phyloP scores from a whole-genome alignment of 2,329 filamentous ascomycete genomes.

The Colletotrichum filicis region DNA sequence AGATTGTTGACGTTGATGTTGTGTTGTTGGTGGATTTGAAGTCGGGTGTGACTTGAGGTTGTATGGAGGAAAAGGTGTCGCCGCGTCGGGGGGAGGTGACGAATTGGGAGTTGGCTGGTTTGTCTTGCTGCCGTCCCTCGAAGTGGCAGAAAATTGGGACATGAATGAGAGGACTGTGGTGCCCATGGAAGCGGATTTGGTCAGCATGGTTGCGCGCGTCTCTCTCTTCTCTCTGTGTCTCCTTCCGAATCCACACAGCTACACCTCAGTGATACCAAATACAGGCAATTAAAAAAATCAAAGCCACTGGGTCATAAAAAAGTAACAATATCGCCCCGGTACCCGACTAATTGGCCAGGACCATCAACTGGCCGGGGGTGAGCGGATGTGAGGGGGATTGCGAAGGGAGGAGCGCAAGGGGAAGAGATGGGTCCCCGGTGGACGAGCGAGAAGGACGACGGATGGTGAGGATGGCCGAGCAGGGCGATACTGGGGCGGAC shows the following conservation, averaged over 20 bases:
- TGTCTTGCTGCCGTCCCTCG: constrained; percentile 49
- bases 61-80: constrained; percentile 37
- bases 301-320: background rate
- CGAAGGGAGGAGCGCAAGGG: background rate
- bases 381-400: background rate
- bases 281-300: background rate
- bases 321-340: constrained; percentile 28
- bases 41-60: constrained; percentile 29
- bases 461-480: background rate
- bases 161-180: constrained; percentile 85
- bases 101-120: constrained; percentile 54
- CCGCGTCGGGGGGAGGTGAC: constrained; percentile 52
- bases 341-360: constrained; percentile 32
- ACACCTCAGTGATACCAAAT: no score
- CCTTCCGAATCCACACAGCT: no score
- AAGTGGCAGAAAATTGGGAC: constrained; percentile 75
- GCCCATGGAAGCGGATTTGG: constrained; percentile 30
- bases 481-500: background rate
- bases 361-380: constrained; percentile 5
- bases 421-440: background rate
- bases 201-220: constrained; percentile 29
- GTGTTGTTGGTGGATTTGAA: constrained; percentile 19
- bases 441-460: background rate
- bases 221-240: background rate
- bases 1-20: constrained; percentile 5